These are phyloP conservation scores for Pyrenula massariospora DNA, from an alignment of 495 filamentous ascomycete species.

Conservation along the genomic window DNA sequence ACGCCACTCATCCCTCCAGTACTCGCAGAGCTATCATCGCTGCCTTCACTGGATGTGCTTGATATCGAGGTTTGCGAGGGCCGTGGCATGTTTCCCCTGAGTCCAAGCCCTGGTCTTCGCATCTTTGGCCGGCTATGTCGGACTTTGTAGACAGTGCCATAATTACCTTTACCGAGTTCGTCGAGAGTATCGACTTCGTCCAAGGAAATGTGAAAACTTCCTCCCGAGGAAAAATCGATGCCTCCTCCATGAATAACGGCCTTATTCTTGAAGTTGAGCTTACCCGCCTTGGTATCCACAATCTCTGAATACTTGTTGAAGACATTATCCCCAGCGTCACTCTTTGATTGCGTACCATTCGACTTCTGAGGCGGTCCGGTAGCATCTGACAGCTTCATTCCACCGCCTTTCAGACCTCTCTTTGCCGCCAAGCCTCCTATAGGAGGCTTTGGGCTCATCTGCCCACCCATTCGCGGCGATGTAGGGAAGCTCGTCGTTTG, in stretches of 20 bases:
- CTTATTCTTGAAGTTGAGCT: conserved; percentile 85
- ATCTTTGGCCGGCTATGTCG: conserved; percentile 70
- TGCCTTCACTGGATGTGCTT: conserved; percentile 8
- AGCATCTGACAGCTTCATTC: conserved; percentile 38
- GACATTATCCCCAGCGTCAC: conserved; percentile 39
- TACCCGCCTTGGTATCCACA: conserved; percentile 84
- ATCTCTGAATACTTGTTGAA: conserved; percentile 88
- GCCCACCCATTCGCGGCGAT: conserved; percentile 28
- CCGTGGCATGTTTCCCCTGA: conserved; percentile 43
- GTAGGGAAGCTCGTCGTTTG: conserved; percentile 37
- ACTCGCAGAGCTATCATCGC: conserved; percentile 15
- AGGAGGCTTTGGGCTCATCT: conserved; percentile 23
- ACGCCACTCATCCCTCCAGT: conserved; percentile 42
- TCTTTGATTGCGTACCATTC: conserved; percentile 10
- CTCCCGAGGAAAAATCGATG: conserved; percentile 83
- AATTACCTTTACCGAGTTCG: conserved; percentile 95
- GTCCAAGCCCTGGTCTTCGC: conserved; percentile 66
- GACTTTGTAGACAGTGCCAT: conserved; percentile 95
- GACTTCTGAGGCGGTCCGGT: conserved; percentile 17
- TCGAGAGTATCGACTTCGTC: conserved; percentile 93
- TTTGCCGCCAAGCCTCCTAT: conserved; percentile 39
- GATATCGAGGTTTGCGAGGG: conserved; percentile 21
- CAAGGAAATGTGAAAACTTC: conserved; percentile 84
- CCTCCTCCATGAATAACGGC: conserved; percentile 78
- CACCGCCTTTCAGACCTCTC: conserved; percentile 30